Conservation (phyloP, 2,329 filamentous ascomycete genomes). For the Colletotrichum euphorbiae region DNA sequence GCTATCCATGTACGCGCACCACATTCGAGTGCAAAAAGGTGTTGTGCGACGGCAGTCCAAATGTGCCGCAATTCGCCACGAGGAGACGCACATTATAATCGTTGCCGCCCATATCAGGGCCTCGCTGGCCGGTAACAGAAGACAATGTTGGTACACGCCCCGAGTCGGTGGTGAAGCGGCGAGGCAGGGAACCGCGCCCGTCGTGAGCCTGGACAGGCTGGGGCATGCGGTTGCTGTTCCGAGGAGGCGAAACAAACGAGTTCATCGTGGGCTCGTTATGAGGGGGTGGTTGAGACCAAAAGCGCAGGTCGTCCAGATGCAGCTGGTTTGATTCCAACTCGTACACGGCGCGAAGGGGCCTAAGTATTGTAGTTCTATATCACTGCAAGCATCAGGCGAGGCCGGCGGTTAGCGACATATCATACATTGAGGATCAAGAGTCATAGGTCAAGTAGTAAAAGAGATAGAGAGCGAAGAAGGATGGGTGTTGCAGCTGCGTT, state of each 20-base stretch:
- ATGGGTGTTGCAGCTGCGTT: neutral
- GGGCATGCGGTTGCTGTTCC: conserved; percentile 74
- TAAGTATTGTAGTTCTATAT: conserved; percentile 50
- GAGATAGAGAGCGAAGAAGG: neutral
- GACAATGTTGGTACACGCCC: conserved; percentile 82
- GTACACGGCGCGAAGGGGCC: conserved; percentile 54
- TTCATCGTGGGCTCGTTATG: conserved; percentile 81
- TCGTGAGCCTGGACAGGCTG: conserved; percentile 70
- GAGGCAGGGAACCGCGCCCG: conserved; percentile 81
- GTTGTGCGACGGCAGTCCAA: too few relatives aligned
- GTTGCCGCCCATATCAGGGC: conserved; percentile 57
- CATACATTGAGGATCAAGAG: conserved; percentile 4
- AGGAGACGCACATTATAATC: conserved; percentile 58
- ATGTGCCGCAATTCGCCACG: neutral
- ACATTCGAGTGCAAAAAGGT: neutral
- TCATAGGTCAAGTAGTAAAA: neutral
- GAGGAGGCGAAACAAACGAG: conserved; percentile 78
- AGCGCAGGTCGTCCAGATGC: conserved; percentile 81
- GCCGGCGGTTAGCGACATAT: conserved; percentile 32
- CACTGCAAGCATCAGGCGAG: conserved; percentile 41
- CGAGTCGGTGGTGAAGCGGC: conserved; percentile 94
- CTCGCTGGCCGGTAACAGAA: conserved; percentile 67
- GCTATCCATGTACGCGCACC: neutral
- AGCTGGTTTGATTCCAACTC: conserved; percentile 55
- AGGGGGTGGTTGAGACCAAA: conserved; percentile 80